Percentiles rank a stretch among this genome's conserved stretches.
Evolutionary conservation across 495 filamentous ascomycete species (phyloP).

Genomic region (Parathielavia appendiculata): DNA sequence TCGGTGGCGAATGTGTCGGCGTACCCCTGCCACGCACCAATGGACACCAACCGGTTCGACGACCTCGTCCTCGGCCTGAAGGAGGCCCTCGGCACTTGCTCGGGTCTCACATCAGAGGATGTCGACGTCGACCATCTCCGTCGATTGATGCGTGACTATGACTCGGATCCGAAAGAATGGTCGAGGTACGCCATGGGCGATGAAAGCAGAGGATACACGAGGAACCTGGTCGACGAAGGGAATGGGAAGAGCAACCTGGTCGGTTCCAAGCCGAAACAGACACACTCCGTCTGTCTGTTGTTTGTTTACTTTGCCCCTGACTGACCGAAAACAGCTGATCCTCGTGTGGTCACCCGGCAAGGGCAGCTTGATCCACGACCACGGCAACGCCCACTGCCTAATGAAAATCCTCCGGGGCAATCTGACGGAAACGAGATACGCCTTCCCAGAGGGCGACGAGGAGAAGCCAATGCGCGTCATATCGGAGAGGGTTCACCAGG

Average conservation of each 20-base stretch:
- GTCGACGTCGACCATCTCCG: constrained; percentile 66
- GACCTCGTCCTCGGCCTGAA: constrained; percentile 68
- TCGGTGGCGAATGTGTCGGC: constrained; percentile 6
- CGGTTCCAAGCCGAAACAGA: constrained; percentile 29
- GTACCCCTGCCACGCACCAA: constrained; percentile 10
- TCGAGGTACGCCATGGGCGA: constrained; percentile 62
- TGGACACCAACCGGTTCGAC: constrained; percentile 53
- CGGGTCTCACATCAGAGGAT: constrained; percentile 73
- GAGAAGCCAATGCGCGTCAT: constrained; percentile 50
- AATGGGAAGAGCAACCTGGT: constrained; percentile 90
- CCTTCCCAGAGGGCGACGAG: constrained; percentile 57
- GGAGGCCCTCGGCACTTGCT: constrained; percentile 65
- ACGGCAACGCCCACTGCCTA: constrained; percentile 74
- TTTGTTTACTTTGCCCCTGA: constrained; percentile 18
- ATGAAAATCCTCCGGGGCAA: constrained; percentile 69
- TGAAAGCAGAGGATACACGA: constrained; percentile 62
- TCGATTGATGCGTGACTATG: constrained; percentile 64
- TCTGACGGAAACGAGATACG: constrained; percentile 74
- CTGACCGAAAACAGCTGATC: constrained; percentile 54
- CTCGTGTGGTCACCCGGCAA: constrained; percentile 93
- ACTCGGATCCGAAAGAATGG: constrained; percentile 66
- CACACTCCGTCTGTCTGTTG: neutral
- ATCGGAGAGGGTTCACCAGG: constrained; percentile 49
- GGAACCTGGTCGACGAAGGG: constrained; percentile 84
- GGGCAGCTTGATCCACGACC: constrained; percentile 79